phyloP scores from a whole-genome alignment of 2,329 filamentous ascomycete genomes.

The Pseudogymnoascus sp. region DNA sequence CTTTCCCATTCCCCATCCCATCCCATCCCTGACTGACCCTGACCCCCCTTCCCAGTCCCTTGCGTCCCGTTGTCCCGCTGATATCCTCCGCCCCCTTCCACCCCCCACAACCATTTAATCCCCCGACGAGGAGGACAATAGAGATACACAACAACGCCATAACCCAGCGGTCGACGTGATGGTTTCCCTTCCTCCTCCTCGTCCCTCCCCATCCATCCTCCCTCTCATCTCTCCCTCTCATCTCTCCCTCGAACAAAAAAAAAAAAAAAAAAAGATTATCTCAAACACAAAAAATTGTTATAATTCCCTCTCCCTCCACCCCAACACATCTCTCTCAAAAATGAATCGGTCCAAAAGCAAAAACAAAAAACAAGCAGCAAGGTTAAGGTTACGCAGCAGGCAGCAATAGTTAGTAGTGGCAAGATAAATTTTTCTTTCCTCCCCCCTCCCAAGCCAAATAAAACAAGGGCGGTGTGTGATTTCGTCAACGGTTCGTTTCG shows the following conservation, averaged over 20 bases:
- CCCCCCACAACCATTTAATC: not conserved
- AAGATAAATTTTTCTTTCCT: not conserved
- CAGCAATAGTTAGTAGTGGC: not conserved
- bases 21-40: not conserved
- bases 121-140: not conserved
- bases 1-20: not conserved
- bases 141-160: not conserved
- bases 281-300: not conserved
- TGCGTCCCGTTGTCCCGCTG: not conserved
- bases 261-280: slow-evolving; percentile 17
- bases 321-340: not conserved
- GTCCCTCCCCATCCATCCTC: not conserved
- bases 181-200: not conserved
- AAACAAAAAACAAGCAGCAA: not conserved
- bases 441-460: not conserved
- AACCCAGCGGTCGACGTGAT: not conserved
- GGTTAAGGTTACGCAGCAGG: not conserved
- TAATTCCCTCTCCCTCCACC: not conserved
- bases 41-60: not conserved
- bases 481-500: not conserved
- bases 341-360: not conserved
- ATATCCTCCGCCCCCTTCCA: not conserved
- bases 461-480: not conserved
- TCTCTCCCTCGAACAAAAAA: not conserved
- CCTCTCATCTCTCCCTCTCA: not conserved